phyloP scores from a whole-genome alignment of 805 yeast species.

The Pichia insulana region DNA sequence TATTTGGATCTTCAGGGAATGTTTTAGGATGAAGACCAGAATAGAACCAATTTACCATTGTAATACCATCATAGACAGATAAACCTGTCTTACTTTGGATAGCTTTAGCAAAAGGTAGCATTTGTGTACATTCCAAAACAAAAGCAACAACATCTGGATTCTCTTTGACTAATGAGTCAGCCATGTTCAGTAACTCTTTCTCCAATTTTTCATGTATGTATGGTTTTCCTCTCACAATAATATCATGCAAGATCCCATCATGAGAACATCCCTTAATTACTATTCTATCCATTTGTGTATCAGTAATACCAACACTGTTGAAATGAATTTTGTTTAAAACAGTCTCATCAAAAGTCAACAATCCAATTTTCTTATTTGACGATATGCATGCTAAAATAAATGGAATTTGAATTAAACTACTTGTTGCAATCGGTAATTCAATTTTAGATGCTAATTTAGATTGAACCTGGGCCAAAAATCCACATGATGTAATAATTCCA shows the following conservation, averaged over 20 bases:
- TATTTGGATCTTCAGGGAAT: slow-evolving; percentile 16
- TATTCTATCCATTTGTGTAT: slow-evolving; percentile 13
- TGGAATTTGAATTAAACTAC: slow-evolving; percentile 27
- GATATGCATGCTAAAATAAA: slow-evolving; percentile 17
- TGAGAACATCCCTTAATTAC: slow-evolving; percentile 17
- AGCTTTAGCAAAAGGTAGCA: slow-evolving; percentile 28
- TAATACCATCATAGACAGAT: slow-evolving; percentile 27
- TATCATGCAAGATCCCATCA: slow-evolving; percentile 20
- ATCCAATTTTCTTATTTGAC: slow-evolving; percentile 20
- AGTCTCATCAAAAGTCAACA: slow-evolving; percentile 26
- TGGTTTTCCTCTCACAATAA: slow-evolving; percentile 21
- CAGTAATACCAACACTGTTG: slow-evolving; percentile 23
- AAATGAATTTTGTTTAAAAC: slow-evolving; percentile 23
- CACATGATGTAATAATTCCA: slow-evolving; percentile 30
- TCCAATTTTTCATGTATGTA: slow-evolving; percentile 21
- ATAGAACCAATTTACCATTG: slow-evolving; percentile 28
- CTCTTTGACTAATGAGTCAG: slow-evolving; percentile 15
- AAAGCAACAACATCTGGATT: slow-evolving; percentile 22
- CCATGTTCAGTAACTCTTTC: slow-evolving; percentile 21
- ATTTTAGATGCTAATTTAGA: slow-evolving; percentile 16
- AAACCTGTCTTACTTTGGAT: slow-evolving; percentile 21
- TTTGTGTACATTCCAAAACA: slow-evolving; percentile 30
- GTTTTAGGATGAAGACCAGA: slow-evolving; percentile 20
- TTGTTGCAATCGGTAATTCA: slow-evolving; percentile 27
- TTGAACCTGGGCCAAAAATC: slow-evolving; percentile 28